phyloP scores from a whole-genome alignment of 2,329 filamentous ascomycete species.

The Ophiostoma sp. region DNA sequence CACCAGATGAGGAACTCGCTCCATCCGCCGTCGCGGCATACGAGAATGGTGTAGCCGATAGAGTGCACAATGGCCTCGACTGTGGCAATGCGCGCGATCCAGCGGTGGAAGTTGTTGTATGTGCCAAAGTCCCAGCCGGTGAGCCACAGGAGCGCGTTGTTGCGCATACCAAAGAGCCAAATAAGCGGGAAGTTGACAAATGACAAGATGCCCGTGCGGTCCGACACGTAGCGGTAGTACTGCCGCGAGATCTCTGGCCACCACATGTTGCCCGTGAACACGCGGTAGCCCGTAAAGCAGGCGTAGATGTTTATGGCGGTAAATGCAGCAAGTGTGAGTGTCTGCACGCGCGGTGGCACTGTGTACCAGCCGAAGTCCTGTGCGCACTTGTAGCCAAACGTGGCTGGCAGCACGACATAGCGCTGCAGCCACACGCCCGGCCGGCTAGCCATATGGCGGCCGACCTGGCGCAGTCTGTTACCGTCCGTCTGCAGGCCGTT shows the following conservation, averaged over 20 bases:
- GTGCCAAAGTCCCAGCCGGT: conserved; percentile 64
- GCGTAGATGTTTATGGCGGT: conserved; percentile 21
- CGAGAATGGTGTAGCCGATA: conserved; percentile 43
- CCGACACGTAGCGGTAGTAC: conserved; percentile 25
- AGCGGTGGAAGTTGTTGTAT: conserved; percentile 63
- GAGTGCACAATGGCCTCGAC: conserved; percentile 59
- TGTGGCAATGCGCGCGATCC: conserved; percentile 58
- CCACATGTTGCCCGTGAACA: conserved; percentile 27
- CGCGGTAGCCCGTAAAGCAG: conserved; percentile 24
- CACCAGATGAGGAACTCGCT: conserved; percentile 1
- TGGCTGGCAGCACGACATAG: conserved; percentile 29
- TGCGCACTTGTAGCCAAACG: conserved; percentile 40
- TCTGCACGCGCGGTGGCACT: conserved; percentile 27
- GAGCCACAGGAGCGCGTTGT: conserved; percentile 60
- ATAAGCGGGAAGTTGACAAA: conserved; percentile 26
- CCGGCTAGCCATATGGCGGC: conserved; percentile 9
- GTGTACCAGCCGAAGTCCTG: conserved; percentile 39
- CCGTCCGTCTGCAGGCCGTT: neutral
- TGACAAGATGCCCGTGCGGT: conserved; percentile 27
- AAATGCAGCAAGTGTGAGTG: conserved; percentile 23
- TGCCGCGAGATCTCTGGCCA: conserved; percentile 22
- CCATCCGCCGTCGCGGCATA: conserved; percentile 31
- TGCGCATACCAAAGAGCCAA: conserved; percentile 56
- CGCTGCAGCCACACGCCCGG: conserved; percentile 20
- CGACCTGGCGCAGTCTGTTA: neutral